phyloP scores from a whole-genome alignment of 805 yeast genomes.

The Lachancea dasiensis region DNA sequence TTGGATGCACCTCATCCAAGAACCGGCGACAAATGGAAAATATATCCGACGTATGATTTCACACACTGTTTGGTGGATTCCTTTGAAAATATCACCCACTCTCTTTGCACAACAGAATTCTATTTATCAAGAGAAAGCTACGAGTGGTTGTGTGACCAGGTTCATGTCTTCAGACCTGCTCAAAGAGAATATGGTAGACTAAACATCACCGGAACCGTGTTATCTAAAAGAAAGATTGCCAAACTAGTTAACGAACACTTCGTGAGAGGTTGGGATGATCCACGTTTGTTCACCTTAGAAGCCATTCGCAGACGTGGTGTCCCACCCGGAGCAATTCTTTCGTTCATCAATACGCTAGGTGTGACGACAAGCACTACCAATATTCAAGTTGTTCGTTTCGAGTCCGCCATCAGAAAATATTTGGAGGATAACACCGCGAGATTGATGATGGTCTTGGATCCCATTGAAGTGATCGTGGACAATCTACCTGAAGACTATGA shows the following conservation, averaged over 20 bases:
- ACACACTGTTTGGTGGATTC: slow-evolving; percentile 99
- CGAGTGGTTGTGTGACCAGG: slow-evolving; percentile 96
- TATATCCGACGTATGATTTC: slow-evolving; percentile 97
- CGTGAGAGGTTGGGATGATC: slow-evolving; percentile 98
- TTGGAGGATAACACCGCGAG: slow-evolving; percentile 91
- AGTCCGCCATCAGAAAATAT: slow-evolving; percentile 78
- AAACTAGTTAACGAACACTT: slow-evolving; percentile 72
- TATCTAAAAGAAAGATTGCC: slow-evolving; percentile 95
- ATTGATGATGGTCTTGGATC: slow-evolving; percentile 86
- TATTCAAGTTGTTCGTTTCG: slow-evolving; percentile 86
- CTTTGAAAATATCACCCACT: slow-evolving; percentile 91
- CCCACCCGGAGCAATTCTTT: slow-evolving; percentile 95
- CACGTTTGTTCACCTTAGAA: slow-evolving; percentile 90
- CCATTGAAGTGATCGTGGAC: slow-evolving; percentile 75
- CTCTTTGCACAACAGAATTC: slow-evolving; percentile 95
- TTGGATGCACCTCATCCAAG: slow-evolving; percentile 89
- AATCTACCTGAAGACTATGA: slow-evolving; percentile 71
- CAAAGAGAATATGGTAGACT: slow-evolving; percentile 98
- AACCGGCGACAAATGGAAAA: slow-evolving; percentile 96
- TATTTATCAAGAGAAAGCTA: slow-evolving; percentile 87
- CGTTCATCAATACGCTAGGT: slow-evolving; percentile 91
- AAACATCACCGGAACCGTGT: slow-evolving; percentile 86
- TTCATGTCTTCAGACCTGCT: slow-evolving; percentile 94
- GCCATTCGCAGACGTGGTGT: slow-evolving; percentile 95
- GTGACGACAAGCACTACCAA: slow-evolving; percentile 92